Base-by-base conservation (phyloP, 345 rosid genomes). In the Rubroshorea leprosula region DNA sequence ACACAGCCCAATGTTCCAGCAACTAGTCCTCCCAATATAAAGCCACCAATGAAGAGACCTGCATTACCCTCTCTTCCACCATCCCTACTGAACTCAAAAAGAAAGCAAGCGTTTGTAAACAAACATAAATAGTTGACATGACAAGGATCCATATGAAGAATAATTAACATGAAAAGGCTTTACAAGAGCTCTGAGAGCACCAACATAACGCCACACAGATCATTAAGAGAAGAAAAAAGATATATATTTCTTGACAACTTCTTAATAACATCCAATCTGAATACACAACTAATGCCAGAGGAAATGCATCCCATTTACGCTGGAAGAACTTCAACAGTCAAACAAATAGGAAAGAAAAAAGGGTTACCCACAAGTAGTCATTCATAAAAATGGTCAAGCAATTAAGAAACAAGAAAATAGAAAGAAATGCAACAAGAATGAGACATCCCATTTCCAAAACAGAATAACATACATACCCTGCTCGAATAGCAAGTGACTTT, bases 1-100 rank as follows among this genome's bases (percentile, higher is more conserved):
- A 72, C 62, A 58, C 71, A 69, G 44, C 75, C 75, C 23, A 78
- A 56, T 50, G 80, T 70, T 47, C 78, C 84, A 68, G 61, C 76
- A 23, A 68, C 69, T 14, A 76, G 51, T 24, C 84, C 84, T 48
- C 80, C 83, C 67, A 78, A 54, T 25, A 76, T 62, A 64, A 79
- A 76, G 20, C 81, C 84, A 23, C 81, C 74, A 38, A 79, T 57
- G 53, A 79, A 79, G 41, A 76, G 61, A 50, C 73, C 63, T 20
- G 77, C 60, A 68, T 51, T 25, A n/a, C 66, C 63, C 51, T 58
- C 23, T 45, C 70, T 66, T 35, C 70, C 58, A 45, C 49, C 67
- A 56, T 70, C 74, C 44, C 63, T 53, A 59, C 82, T 77, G 63
- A 31, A 52, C 26, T 41, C 9, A 22, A 23, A 29, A 44, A 8